Percentiles rank a stretch among this genome's conserved stretches.
Evolutionary conservation across 352 stramenopile species (phyloP).

Genomic region (Globisporangium orthogonon): DNA sequence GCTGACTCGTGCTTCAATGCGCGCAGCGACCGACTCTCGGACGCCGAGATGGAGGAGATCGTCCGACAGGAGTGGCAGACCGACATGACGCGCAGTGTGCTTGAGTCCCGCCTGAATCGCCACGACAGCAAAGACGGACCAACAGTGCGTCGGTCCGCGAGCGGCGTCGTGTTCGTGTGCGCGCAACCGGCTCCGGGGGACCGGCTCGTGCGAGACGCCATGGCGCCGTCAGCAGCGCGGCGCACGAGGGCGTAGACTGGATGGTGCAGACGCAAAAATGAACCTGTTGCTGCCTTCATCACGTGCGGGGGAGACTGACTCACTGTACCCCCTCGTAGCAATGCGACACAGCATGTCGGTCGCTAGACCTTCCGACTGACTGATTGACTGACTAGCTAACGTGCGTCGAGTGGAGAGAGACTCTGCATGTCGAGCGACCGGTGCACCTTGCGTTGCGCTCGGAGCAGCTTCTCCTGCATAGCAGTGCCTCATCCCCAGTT

Average conservation of each 20-base stretch:
- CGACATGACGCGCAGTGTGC: conserved; percentile 41
- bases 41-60: conserved; percentile 39
- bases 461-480: conserved; percentile 7
- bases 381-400: not conserved
- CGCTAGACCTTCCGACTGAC: too few species aligned
- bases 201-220: conserved; percentile 30
- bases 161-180: conserved; percentile 38
- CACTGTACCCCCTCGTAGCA: not conserved
- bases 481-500: too few species aligned
- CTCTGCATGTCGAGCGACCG: conserved; percentile 4
- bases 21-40: conserved; percentile 15
- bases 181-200: conserved; percentile 15
- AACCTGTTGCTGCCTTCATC: not conserved
- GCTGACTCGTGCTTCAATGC: not conserved
- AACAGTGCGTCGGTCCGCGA: conserved; percentile 40
- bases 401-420: not conserved
- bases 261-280: not conserved
- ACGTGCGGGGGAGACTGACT: not conserved
- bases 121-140: conserved; percentile 49
- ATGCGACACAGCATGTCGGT: too few species aligned
- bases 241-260: conserved; percentile 11
- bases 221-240: conserved; percentile 14
- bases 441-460: conserved; percentile 8
- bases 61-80: conserved; percentile 61
- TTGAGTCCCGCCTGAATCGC: conserved; percentile 52